A percentile compares a stretch with the other conserved stretches of the same genome.
Conservation (phyloP, 2,329 filamentous ascomycete genomes). For the Cercospora sp. region DNA sequence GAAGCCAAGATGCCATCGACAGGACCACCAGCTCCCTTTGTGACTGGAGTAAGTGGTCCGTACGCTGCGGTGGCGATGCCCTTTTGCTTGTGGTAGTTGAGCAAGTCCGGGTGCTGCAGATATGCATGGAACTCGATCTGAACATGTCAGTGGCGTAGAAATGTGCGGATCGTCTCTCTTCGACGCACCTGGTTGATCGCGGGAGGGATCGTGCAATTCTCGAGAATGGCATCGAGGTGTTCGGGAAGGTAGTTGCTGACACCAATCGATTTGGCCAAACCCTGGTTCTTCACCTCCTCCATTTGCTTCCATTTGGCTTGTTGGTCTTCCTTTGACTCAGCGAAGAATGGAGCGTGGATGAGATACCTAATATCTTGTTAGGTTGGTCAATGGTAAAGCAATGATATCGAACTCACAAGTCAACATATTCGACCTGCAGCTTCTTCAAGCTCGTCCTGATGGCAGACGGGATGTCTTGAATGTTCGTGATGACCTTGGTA, state of each 20-base stretch:
- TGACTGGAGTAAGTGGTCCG: conserved; percentile 52
- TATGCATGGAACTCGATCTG: conserved; percentile 67
- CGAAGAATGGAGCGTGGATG: conserved; percentile 62
- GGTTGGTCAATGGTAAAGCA: not conserved
- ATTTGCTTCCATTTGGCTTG: conserved; percentile 61
- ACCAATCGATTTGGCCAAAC: conserved; percentile 61
- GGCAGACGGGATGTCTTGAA: conserved; percentile 57
- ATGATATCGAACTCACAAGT: conserved; percentile 48
- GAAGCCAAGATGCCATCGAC: conserved; percentile 53
- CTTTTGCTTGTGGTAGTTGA: conserved; percentile 54
- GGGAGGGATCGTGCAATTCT: conserved; percentile 56
- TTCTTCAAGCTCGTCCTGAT: conserved; percentile 60
- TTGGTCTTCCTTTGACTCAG: conserved; percentile 54
- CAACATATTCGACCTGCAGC: conserved; percentile 61
- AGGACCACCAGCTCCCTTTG: conserved; percentile 57
- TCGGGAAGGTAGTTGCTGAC: conserved; percentile 61
- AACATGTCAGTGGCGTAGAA: not conserved
- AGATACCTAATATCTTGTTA: conserved; percentile 44
- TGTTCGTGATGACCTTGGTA: conserved; percentile 58
- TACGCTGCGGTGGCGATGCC: conserved; percentile 52
- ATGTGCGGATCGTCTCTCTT: not conserved
- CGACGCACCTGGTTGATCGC: conserved; percentile 58
- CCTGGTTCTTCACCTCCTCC: conserved; percentile 58
- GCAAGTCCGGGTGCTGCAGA: conserved; percentile 60
- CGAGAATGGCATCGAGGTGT: conserved; percentile 57